Conservation (phyloP, 2,329 filamentous ascomycete species). For the Albophoma yamanashiensis region DNA sequence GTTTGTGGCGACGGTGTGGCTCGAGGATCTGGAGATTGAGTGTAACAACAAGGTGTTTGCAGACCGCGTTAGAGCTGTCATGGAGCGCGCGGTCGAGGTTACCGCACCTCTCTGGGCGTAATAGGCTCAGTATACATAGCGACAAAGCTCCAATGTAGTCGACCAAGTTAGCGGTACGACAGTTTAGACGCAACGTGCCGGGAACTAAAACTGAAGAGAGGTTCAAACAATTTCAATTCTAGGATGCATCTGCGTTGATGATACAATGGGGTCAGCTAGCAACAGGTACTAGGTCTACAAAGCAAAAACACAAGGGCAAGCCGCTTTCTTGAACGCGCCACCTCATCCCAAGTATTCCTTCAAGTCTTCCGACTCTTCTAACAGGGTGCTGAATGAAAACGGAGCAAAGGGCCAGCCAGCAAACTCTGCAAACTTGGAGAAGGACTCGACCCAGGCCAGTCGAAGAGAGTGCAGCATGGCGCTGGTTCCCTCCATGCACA, state of each 20-base stretch:
- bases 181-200: not conserved
- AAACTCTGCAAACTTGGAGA: slow-evolving; percentile 95
- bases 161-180: not conserved
- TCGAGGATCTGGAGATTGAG: slow-evolving; percentile 87
- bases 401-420: slow-evolving; percentile 79
- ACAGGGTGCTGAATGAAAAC: slow-evolving; percentile 73
- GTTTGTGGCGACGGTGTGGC: slow-evolving; percentile 78
- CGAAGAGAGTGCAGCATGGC: slow-evolving; percentile 90
- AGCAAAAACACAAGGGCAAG: slow-evolving; percentile 7
- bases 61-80: slow-evolving; percentile 78
- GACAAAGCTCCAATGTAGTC: not conserved
- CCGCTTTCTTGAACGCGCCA: slow-evolving; percentile 5
- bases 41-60: slow-evolving; percentile 67
- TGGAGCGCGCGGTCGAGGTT: slow-evolving; percentile 82
- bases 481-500: slow-evolving; percentile 92
- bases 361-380: slow-evolving; percentile 69
- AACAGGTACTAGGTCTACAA: slow-evolving; percentile 16
- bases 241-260: slow-evolving; percentile 11
- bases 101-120: slow-evolving; percentile 62
- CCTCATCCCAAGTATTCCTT: slow-evolving; percentile 41
- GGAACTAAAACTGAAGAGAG: not conserved
- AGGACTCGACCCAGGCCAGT: slow-evolving; percentile 94
- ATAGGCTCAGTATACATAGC: not conserved
- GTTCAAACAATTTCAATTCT: slow-evolving; percentile 1
- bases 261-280: slow-evolving; percentile 15